Evolutionary conservation across 2,329 filamentous ascomycete species (phyloP), one percentile per base, ranked within the genome.

Genomic region (Neocatenulostroma microsporum): DNA sequence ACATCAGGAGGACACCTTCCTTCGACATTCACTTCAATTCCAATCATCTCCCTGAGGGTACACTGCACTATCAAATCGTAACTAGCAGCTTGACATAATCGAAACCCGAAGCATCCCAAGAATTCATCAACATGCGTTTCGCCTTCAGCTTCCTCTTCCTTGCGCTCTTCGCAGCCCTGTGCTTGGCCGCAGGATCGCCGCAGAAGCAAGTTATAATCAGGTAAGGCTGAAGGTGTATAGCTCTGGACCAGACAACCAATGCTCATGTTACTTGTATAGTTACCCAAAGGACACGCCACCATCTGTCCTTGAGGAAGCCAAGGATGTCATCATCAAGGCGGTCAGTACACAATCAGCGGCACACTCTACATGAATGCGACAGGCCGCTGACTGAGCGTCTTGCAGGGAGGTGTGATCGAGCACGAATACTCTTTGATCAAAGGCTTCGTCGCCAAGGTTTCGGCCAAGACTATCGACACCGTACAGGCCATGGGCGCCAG

Each of bases 121-220:
- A n/a, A n/a, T n/a, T n/a, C n/a, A 13, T 21, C 36, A 50, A 40
- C 19, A 60, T 60, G 57, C 56, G 52, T 34, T 46, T 54, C 47
- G 36, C 40, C 9, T 21, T 53, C 38, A 46, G 42, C 27, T 24
- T 50, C 13, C 40, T 58, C 17, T 26, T 46, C 13, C 24, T 49
- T 12, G 45, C 44, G 12, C 29, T 48, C 15, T 37, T 51, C 28
- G 50, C 45, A 11, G 24, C 42, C 20, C 43, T 49, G 12, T 41
- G 36, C 25, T 20, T 40, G 18, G 40, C 36, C 9, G 35, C 39
- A 18, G 19, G n/a, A n/a, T n/a, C 30, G 13, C 62, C 66, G 1
- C 73, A 79, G 56, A 84, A 85, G 61, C 75, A 77, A 23, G 77
- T 93, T 46, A 79, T 95, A 50, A 71, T 95, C 53, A 84, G 74